Evolutionary conservation across 306 rosid species (phyloP).

Genomic region (Acacia confusa): DNA sequence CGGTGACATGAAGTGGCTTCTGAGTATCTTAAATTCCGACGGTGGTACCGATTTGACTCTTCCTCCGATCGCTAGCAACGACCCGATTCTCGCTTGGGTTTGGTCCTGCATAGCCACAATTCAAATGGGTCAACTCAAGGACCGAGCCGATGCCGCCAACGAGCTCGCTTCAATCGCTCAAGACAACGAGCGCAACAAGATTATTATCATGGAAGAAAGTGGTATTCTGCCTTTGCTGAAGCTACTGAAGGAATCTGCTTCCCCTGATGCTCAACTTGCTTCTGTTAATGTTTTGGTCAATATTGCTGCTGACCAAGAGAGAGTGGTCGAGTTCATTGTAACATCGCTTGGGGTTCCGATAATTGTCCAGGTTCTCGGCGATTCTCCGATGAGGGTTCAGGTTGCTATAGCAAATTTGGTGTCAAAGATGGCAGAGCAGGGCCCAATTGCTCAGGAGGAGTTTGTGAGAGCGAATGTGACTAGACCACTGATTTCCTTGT

Average conservation of each 20-base stretch:
- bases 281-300: slow-evolving; percentile 65
- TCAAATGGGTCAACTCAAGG: slow-evolving; percentile 72
- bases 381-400: slow-evolving; percentile 66
- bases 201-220: slow-evolving; percentile 75
- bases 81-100: slow-evolving; percentile 83
- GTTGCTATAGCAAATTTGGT: slow-evolving; percentile 61
- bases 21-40: slow-evolving; percentile 60
- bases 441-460: slow-evolving; percentile 57
- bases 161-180: slow-evolving; percentile 50
- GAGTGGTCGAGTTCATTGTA: slow-evolving; percentile 47
- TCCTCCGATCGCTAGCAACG: slow-evolving; percentile 78
- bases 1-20: slow-evolving; percentile 78
- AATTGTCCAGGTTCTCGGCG: slow-evolving; percentile 64
- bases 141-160: slow-evolving; percentile 68
- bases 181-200: slow-evolving; percentile 63
- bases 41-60: slow-evolving; percentile 59
- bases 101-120: slow-evolving; percentile 67
- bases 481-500: slow-evolving; percentile 60
- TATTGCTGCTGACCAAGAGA: slow-evolving; percentile 46
- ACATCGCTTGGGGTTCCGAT: slow-evolving; percentile 49
- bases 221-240: slow-evolving; percentile 70
- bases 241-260: slow-evolving; percentile 62
- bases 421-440: slow-evolving; percentile 62
- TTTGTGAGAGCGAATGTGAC: slow-evolving; percentile 76
- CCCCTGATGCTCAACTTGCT: slow-evolving; percentile 67